Evolutionary conservation across 2,329 filamentous ascomycete genomes (phyloP), one percentile per base, ranked within the genome.

Genomic region (Triangularia setosa): DNA sequence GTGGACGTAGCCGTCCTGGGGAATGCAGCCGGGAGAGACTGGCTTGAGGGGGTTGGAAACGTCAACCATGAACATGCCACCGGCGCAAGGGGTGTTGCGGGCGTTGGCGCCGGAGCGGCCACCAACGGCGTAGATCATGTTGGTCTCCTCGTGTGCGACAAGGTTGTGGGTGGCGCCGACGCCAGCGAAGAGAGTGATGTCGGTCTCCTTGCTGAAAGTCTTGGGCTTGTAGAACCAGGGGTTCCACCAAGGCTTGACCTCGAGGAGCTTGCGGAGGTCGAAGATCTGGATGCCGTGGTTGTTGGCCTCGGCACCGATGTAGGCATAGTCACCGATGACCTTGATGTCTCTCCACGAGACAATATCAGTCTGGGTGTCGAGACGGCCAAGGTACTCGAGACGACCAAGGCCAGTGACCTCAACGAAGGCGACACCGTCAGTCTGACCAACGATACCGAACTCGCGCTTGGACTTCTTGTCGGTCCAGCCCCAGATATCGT

Each of bases 261-360:
- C 74, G 62, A 83, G 75, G 16, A 85, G 76, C 76, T 83, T 86
- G 69, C 78, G 80, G 82, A 87, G 81, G 73, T 88, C 85, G 70
- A 88, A 88, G 74, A 88, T 80, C 74, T 88, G 86, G 60, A 88
- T 80, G 40, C 83, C 82, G 73, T 88, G 85, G 68, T 78, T 73
- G 53, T 72, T 69, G 28, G 82, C 80, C 67, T 79, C 77, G 67
- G 73, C 74, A 33, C 77, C 77, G 63, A 79, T 75, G 62, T 79
- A 73, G 64, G 75, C 73, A 64, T 75, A 73, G 72, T 73, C 73
- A 62, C 74, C 73, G 64, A 76, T 74, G 21, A 75, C 74, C 66
- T 78, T 78, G 69, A 85, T 85, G 73, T 86, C 83, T 57, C 82
- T 78, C 83, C 83, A 85, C 40, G 78, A 75, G 27, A 79, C 78